A percentile compares a stretch with the other conserved stretches of the same genome.
phyloP scores from a whole-genome alignment of 73 alveolate species.

The Paramecium biaurelia region DNA sequence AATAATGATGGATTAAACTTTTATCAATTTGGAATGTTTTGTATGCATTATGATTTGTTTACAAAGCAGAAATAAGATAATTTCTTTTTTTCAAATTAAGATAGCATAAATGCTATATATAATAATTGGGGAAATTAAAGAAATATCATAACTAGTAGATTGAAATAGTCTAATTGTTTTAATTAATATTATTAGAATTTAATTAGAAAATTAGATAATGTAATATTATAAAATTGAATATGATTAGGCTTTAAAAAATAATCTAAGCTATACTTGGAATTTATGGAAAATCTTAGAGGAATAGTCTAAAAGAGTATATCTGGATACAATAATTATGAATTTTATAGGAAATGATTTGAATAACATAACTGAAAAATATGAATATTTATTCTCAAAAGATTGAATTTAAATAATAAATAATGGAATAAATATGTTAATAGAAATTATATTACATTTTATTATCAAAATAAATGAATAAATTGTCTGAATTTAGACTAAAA shows the following conservation, averaged over 20 bases:
- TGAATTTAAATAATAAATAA: neutral
- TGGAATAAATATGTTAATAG: neutral
- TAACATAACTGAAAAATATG: neutral
- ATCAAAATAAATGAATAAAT: neutral
- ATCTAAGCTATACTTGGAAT: neutral
- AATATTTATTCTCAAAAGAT: neutral
- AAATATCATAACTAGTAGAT: neutral
- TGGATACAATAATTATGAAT: neutral
- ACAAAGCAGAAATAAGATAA: neutral
- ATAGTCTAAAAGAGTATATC: neutral
- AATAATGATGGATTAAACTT: neutral
- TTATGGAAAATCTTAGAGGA: neutral
- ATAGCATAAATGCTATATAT: neutral
- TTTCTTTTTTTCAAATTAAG: neutral
- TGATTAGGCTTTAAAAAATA: constrained; percentile 3
- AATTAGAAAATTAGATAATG: neutral
- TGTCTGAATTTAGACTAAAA: neutral
- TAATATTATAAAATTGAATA: neutral
- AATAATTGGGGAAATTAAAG: neutral
- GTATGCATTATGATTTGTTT: neutral
- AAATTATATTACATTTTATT: neutral
- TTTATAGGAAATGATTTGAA: neutral
- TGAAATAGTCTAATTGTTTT: neutral
- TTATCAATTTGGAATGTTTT: neutral
- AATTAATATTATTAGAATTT: neutral